phyloP scores from a whole-genome alignment of 345 rosid genomes.

The Aquilaria malaccensis region DNA sequence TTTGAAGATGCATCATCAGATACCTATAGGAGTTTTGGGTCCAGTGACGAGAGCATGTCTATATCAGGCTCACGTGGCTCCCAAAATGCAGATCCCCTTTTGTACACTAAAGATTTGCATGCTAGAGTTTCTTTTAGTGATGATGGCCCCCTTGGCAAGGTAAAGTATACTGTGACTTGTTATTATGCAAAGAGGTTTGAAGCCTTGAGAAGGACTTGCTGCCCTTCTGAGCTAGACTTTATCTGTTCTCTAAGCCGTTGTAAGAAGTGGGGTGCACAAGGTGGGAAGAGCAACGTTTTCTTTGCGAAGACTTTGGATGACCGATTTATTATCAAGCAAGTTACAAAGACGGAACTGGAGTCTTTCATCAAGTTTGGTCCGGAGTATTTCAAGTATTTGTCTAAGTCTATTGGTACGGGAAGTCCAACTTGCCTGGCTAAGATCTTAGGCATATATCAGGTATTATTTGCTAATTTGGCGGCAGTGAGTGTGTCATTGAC shows the following conservation, averaged over 20 bases:
- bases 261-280: constrained; percentile 99
- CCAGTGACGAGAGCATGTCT: constrained; percentile 48
- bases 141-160: constrained; percentile 71
- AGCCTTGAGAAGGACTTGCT: constrained; percentile 77
- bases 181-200: constrained; percentile 83
- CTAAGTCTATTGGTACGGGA: constrained; percentile 63
- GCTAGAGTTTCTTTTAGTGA: constrained; percentile 67
- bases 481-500: background rate
- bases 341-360: constrained; percentile 91
- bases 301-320: constrained; percentile 97
- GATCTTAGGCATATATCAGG: constrained; percentile 96
- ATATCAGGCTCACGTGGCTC: constrained; percentile 30
- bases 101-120: constrained; percentile 56
- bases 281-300: constrained; percentile 98
- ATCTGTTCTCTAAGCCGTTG: constrained; percentile 91
- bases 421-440: constrained; percentile 94
- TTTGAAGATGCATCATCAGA: constrained; percentile 44
- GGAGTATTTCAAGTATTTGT: constrained; percentile 71
- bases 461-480: constrained; percentile 22
- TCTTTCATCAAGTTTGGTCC: constrained; percentile 92
- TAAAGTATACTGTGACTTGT: constrained; percentile 73
- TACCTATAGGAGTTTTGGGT: constrained; percentile 35
- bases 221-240: constrained; percentile 82
- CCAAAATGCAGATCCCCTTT: constrained; percentile 48
- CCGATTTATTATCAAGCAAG: constrained; percentile 93